Evolutionary conservation across 169 alveolate genomes (phyloP).

Genomic region (Plasmodium vinckei): DNA sequence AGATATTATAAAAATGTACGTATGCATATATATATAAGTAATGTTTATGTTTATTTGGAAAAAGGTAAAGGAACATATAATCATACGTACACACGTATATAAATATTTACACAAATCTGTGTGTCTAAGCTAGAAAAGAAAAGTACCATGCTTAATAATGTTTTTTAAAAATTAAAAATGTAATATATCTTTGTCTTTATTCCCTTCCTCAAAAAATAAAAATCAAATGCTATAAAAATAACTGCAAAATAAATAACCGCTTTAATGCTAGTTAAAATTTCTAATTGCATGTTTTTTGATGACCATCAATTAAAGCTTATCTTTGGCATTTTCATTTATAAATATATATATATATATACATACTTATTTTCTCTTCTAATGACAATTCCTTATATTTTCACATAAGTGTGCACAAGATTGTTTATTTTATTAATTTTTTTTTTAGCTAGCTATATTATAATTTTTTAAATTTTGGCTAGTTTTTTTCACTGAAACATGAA

Average conservation of each 20-base stretch:
- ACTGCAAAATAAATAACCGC: too few relatives aligned
- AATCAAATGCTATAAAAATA: too few relatives aligned
- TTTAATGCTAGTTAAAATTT: too few relatives aligned
- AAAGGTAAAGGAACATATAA: background rate
- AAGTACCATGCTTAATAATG: too few relatives aligned
- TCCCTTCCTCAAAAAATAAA: background rate
- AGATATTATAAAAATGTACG: background rate
- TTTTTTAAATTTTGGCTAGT: background rate
- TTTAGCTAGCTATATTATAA: background rate
- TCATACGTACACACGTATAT: conserved; percentile 3
- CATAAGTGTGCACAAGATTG: too few relatives aligned
- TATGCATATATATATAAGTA: background rate
- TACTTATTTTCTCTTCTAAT: background rate
- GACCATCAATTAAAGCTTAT: too few relatives aligned
- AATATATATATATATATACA: background rate
- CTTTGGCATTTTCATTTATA: background rate
- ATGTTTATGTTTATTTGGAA: background rate
- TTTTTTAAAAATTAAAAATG: too few relatives aligned
- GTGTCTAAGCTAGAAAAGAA: too few relatives aligned
- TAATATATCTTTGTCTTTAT: too few relatives aligned
- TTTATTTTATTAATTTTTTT: background rate
- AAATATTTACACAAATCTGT: background rate
- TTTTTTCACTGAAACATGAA: conserved; percentile 36
- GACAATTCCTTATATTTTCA: background rate
- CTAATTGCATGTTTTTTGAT: too few relatives aligned